Evolutionary conservation across 192 early-diverging fungal genomes (phyloP).

Genomic region (Coemansia sp.): DNA sequence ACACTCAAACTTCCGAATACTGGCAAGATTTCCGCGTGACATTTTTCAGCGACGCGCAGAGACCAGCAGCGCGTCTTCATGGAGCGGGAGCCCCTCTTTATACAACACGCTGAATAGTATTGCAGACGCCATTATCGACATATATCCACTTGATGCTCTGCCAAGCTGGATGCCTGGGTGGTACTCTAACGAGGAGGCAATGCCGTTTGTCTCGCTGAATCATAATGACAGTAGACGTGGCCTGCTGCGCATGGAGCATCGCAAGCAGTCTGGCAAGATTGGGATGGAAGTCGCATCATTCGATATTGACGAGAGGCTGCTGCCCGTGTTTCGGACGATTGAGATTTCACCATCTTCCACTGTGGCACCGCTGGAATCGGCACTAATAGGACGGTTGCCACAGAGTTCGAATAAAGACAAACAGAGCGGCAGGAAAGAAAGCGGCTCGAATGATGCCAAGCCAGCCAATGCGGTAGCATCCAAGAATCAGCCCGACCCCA

Average conservation of each 20-base stretch:
- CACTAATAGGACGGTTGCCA: not conserved
- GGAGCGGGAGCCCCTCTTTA: not conserved
- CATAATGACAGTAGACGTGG: constrained; percentile 33
- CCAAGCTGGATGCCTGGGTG: constrained; percentile 52
- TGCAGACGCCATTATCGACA: constrained; percentile 42
- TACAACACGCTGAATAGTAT: constrained; percentile 11
- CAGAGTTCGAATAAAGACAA: not conserved
- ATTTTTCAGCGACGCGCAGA: constrained; percentile 5
- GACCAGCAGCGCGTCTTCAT: not conserved
- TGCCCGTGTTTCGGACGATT: constrained; percentile 20
- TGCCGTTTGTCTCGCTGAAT: constrained; percentile 26
- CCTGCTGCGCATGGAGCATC: constrained; percentile 41
- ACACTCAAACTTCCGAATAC: constrained; percentile 17
- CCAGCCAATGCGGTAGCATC: not conserved
- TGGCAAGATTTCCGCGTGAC: constrained; percentile 41
- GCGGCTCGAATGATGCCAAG: not conserved
- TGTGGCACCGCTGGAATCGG: not conserved
- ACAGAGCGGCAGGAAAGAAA: not conserved
- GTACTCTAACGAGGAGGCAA: constrained; percentile 37
- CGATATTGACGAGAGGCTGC: constrained; percentile 23
- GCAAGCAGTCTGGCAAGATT: constrained; percentile 44
- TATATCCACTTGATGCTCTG: constrained; percentile 28
- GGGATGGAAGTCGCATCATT: constrained; percentile 38
- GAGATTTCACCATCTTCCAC: not conserved
- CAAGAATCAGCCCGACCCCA: constrained; percentile 56